These are phyloP conservation scores for Poa pratensis DNA, from an alignment of 176 grass and related monocot genomes.

Conservation along the genomic window DNA sequence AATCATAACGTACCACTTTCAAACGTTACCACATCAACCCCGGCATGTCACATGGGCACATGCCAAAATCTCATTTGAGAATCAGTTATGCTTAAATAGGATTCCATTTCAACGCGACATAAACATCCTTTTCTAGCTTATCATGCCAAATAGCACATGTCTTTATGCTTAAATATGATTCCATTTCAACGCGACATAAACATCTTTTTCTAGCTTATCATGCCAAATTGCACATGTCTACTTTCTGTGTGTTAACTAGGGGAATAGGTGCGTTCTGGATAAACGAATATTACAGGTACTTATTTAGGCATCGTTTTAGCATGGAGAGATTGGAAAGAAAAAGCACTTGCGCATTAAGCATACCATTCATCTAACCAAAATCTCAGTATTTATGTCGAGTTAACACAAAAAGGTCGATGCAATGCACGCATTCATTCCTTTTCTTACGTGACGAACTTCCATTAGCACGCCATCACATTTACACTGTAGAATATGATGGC, in stretches of 20 bases:
- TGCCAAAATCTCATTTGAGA: neutral
- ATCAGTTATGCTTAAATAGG: constrained; percentile 5
- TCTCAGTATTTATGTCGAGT: neutral
- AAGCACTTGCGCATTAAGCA: neutral
- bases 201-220: constrained; percentile 25
- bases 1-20: constrained; percentile 10
- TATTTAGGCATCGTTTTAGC: neutral
- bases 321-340: constrained; percentile 19
- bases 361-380: constrained; percentile 16
- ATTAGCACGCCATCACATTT: neutral
- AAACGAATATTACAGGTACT: constrained; percentile 20
- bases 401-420: neutral
- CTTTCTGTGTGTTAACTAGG: neutral
- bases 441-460: constrained; percentile 16
- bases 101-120: neutral
- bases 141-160: constrained; percentile 21
- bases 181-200: neutral
- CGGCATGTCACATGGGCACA: neutral
- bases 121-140: constrained; percentile 23
- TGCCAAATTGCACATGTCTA: constrained; percentile 7
- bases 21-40: neutral
- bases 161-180: constrained; percentile 20
- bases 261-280: neutral
- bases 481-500: neutral
- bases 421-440: neutral